Evolutionary conservation across 805 yeast species (phyloP).

Genomic region (Sungouiella blattae): DNA sequence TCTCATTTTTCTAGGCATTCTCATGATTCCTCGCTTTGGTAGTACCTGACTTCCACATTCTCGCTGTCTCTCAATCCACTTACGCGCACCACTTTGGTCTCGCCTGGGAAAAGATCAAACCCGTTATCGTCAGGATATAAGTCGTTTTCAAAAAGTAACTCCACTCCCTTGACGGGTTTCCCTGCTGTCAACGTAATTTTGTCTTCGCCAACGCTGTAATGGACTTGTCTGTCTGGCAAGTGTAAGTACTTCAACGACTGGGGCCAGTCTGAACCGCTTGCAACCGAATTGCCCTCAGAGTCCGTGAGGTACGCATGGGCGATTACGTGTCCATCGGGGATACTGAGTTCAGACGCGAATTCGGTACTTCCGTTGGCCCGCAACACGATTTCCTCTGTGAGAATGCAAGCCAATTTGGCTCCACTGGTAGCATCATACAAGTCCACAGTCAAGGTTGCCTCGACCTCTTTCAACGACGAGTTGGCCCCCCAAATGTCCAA

Average conservation of each 20-base stretch:
- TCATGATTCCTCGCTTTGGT: slow-evolving; percentile 11
- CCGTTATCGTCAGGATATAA: slow-evolving; percentile 42
- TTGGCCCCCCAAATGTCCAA: slow-evolving; percentile 44
- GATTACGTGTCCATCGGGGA: slow-evolving; percentile 14
- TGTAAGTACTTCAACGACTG: slow-evolving; percentile 43
- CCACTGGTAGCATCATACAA: slow-evolving; percentile 32
- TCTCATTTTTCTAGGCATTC: too few species aligned
- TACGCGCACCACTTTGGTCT: slow-evolving; percentile 12
- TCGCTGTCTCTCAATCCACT: slow-evolving; percentile 14
- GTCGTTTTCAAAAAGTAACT: slow-evolving; percentile 24
- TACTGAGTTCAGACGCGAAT: slow-evolving; percentile 14
- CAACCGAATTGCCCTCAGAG: slow-evolving; percentile 17
- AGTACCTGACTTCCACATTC: slow-evolving; percentile 16
- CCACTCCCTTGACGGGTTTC: slow-evolving; percentile 45
- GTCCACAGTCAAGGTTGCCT: slow-evolving; percentile 23
- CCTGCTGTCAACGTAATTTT: slow-evolving; percentile 22
- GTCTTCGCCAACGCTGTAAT: slow-evolving; percentile 21
- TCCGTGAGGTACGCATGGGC: slow-evolving; percentile 14
- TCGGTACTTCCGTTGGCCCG: slow-evolving; percentile 31
- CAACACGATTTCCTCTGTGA: slow-evolving; percentile 11
- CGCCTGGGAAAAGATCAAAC: slow-evolving; percentile 45
- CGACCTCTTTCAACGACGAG: slow-evolving; percentile 16
- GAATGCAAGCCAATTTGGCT: slow-evolving; percentile 12
- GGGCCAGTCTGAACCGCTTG: slow-evolving; percentile 46
- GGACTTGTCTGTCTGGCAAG: slow-evolving; percentile 25